Evolutionary conservation across 257 asterid genomes (phyloP).

Genomic region (Nemophila menziesii): DNA sequence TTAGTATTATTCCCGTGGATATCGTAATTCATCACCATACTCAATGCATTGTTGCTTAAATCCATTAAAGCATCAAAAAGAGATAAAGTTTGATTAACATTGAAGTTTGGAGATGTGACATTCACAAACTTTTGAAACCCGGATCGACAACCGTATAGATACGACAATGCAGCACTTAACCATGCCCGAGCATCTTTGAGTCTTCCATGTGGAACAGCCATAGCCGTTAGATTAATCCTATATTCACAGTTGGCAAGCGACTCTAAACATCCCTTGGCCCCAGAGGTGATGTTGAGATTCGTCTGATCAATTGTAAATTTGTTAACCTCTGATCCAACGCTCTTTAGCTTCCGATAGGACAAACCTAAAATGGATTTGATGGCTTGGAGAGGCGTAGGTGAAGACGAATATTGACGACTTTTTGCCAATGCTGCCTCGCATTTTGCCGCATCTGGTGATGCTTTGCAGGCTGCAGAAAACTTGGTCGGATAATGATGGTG

Average conservation of each 20-base stretch:
- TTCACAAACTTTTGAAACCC: slow-evolving; percentile 43
- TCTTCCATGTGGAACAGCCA: slow-evolving; percentile 13
- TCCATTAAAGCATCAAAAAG: slow-evolving; percentile 26
- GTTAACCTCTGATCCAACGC: slow-evolving; percentile 24
- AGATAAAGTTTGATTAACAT: slow-evolving; percentile 32
- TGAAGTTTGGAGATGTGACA: slow-evolving; percentile 22
- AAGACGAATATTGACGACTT: slow-evolving; percentile 19
- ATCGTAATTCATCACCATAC: slow-evolving; percentile 35
- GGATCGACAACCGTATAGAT: slow-evolving; percentile 49
- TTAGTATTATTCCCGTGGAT: slow-evolving; percentile 15
- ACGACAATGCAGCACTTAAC: slow-evolving; percentile 45
- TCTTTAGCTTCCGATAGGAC: slow-evolving; percentile 23
- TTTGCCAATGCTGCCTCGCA: slow-evolving; percentile 29
- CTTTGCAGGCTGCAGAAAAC: slow-evolving; percentile 30
- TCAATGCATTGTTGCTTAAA: slow-evolving; percentile 25
- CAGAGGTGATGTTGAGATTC: slow-evolving; percentile 30
- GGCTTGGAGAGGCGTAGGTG: slow-evolving; percentile 24
- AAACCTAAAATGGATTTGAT: slow-evolving; percentile 26
- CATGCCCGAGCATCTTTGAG: slow-evolving; percentile 63
- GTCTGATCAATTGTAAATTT: slow-evolving; percentile 13
- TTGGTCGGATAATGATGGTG: slow-evolving; percentile 3
- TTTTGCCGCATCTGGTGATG: slow-evolving; percentile 33
- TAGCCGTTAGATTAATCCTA: slow-evolving; percentile 18
- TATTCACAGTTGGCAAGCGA: slow-evolving; percentile 25
- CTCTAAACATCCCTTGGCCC: slow-evolving; percentile 38